These are phyloP conservation scores for Podospora comata DNA, from an alignment of 495 filamentous ascomycete genomes.

Conservation along the genomic window DNA sequence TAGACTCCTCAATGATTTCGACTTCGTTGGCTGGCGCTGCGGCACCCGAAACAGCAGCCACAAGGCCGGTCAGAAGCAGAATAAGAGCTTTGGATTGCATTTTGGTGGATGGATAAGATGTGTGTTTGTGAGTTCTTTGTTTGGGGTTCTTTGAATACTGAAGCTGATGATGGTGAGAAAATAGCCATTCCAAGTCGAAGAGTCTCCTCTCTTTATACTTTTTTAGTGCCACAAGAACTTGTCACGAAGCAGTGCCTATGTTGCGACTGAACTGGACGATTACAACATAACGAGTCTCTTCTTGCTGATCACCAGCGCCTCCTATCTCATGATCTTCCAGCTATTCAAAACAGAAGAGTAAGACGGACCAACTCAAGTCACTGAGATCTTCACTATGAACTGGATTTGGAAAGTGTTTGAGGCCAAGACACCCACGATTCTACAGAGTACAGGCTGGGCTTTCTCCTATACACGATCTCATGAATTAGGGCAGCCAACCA, in stretches of 20 bases:
- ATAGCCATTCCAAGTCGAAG: not conserved
- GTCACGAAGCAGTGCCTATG: not conserved
- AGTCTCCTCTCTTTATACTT: not conserved
- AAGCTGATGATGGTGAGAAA: not conserved
- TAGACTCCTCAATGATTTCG: not conserved
- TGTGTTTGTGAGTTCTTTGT: not conserved
- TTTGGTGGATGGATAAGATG: not conserved
- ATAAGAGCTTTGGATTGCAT: constrained; percentile 1
- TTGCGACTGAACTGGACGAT: not conserved
- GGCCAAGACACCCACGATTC: not conserved
- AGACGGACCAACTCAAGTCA: not conserved
- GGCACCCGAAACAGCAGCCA: not conserved
- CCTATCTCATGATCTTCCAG: not conserved
- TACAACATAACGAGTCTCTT: not conserved
- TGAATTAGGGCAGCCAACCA: not conserved
- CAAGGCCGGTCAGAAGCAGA: not conserved
- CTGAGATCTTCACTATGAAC: not conserved
- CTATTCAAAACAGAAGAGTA: not conserved
- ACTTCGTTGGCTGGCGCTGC: not conserved
- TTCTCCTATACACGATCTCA: not conserved
- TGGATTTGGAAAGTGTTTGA: not conserved
- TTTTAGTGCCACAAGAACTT: not conserved
- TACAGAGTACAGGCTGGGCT: not conserved
- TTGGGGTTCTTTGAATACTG: not conserved
- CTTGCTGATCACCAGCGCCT: not conserved